Conservation (phyloP, 1,139 yeast genomes). For the Candida sanyaensis region DNA sequence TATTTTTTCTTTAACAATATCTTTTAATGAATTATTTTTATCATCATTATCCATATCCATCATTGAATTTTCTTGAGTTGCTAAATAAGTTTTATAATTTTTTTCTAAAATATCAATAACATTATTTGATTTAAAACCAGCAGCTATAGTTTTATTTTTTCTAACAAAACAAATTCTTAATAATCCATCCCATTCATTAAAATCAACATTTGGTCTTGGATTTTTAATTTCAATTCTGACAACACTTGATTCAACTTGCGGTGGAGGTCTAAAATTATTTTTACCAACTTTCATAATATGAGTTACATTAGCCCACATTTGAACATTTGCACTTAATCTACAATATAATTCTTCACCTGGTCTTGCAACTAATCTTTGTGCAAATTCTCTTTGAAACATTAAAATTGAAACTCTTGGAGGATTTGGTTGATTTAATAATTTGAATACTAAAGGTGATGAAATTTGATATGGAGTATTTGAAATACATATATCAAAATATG, state of each 20-base stretch:
- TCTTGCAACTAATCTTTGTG: constrained; percentile 85
- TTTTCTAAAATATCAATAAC: constrained; percentile 84
- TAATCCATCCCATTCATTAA: constrained; percentile 96
- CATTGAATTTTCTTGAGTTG: constrained; percentile 54
- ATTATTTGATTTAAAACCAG: constrained; percentile 85
- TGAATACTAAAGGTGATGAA: constrained; percentile 94
- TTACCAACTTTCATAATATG: constrained; percentile 98
- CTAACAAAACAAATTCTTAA: constrained; percentile 88
- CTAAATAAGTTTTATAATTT: constrained; percentile 80
- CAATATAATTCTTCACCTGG: constrained; percentile 95
- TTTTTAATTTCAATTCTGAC: constrained; percentile 88
- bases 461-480: constrained; percentile 98
- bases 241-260: constrained; percentile 96
- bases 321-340: constrained; percentile 92
- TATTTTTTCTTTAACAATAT: constrained; percentile 58
- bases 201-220: constrained; percentile 92
- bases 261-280: constrained; percentile 97
- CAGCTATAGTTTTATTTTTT: constrained; percentile 89
- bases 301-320: constrained; percentile 98
- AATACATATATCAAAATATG: constrained; percentile 93
- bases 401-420: constrained; percentile 95
- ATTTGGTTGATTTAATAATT: constrained; percentile 81
- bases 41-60: constrained; percentile 56
- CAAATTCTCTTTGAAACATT: constrained; percentile 98
- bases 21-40: constrained; percentile 35